Evolutionary conservation across 129 eudicot genomes (phyloP), one percentile per base, ranked within the genome.

Genomic region (Lonicera japonica): DNA sequence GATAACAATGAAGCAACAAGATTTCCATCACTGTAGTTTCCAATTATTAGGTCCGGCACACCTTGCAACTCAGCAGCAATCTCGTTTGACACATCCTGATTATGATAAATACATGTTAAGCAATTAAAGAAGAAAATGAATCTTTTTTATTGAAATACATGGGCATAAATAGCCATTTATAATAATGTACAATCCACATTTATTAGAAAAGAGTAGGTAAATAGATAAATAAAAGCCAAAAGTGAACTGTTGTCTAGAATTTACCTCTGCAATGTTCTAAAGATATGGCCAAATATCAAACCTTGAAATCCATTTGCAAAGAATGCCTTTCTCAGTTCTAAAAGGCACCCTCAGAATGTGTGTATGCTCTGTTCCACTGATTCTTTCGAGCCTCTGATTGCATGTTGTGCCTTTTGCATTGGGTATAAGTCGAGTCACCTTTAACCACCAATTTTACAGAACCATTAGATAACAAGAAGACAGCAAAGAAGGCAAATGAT

Each of bases 1-100:
- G 82, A 69, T 52, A 77, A 29, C 61, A 77, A 50, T 8, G 82
- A 77, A 23, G 82, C 77, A 61, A 72, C 82, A 66, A 77, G 63
- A 39, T 77, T 77, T 8, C 82, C 77, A 15, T 77, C 77, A 56
- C 82, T 77, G 66, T 77, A 77, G 57, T 77, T 77, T 40, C 82
- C 77, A 55, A 77, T 71, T 43, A 77, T 67, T 20, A 77, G 53
- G 56, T 77, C 82, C 15, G 82, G 82, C 21, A 60, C 64, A 13
- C 60, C 82, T 59, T 77, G 74, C 21, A 77, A 65, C 69, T 77
- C 82, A 4, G 54, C 66, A 12, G 54, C 55, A 62, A 77, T 20
- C 51, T 77, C 82, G 14, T 56, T 70, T 23, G 82, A 72, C 9
- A 67, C 82, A 54, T 77, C 82, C 82, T 77, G 8, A 43, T 43